These are phyloP conservation scores for Amorphotheca resinae DNA, from an alignment of 495 filamentous ascomycete genomes.

Conservation along the genomic window DNA sequence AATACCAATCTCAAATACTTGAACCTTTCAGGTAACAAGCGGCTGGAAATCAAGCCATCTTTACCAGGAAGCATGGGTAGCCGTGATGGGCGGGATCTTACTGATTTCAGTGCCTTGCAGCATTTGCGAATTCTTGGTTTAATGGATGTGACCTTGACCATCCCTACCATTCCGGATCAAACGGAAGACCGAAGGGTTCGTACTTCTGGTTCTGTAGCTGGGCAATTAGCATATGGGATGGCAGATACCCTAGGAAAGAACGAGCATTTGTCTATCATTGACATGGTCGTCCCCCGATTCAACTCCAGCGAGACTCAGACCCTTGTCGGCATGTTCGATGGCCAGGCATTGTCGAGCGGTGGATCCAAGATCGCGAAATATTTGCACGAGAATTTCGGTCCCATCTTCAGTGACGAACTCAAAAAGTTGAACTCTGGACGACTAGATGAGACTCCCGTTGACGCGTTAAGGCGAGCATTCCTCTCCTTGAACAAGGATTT, in stretches of 20 bases:
- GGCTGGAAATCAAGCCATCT: constrained; percentile 90
- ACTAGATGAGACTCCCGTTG: constrained; percentile 55
- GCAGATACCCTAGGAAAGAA: constrained; percentile 88
- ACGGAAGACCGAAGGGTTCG: constrained; percentile 90
- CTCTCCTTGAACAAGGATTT: constrained; percentile 87
- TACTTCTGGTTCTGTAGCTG: constrained; percentile 86
- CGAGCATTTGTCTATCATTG: constrained; percentile 93
- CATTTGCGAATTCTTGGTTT: constrained; percentile 82
- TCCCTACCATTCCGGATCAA: constrained; percentile 85
- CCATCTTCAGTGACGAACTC: constrained; percentile 72
- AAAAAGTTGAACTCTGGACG: constrained; percentile 39
- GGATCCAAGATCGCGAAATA: constrained; percentile 95
- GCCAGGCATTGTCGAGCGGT: constrained; percentile 67
- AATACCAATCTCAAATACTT: constrained; percentile 90
- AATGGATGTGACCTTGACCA: constrained; percentile 95
- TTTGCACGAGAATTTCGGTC: constrained; percentile 84
- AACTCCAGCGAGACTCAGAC: constrained; percentile 86
- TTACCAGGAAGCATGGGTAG: constrained; percentile 36
- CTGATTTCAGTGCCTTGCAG: constrained; percentile 78
- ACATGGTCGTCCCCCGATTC: constrained; percentile 89
- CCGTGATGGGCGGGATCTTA: constrained; percentile 58
- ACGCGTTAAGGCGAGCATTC: constrained; percentile 80
- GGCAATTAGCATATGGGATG: constrained; percentile 88
- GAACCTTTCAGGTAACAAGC: constrained; percentile 94
- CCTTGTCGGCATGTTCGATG: constrained; percentile 89